Conservation (phyloP, 2,329 filamentous ascomycete species). For the Colletotrichum eleusines region DNA sequence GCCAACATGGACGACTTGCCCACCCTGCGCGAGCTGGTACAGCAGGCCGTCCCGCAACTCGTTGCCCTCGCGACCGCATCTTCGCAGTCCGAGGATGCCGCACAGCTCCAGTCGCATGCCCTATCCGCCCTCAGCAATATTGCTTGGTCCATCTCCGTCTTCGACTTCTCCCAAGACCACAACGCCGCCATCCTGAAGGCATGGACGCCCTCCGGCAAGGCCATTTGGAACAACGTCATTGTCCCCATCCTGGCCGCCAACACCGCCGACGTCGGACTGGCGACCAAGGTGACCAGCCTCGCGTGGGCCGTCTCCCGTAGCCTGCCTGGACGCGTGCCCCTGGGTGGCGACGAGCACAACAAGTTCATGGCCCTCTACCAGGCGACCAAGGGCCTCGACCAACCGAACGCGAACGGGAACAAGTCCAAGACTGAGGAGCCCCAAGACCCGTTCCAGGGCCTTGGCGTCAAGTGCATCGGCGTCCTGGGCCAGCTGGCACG, state of each 20-base stretch:
- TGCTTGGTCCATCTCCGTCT: conserved; percentile 73
- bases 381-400: conserved; percentile 58
- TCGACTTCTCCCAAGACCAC: conserved; percentile 68
- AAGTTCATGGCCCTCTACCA: conserved; percentile 76
- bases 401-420: conserved; percentile 17
- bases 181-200: conserved; percentile 64
- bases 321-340: conserved; percentile 60
- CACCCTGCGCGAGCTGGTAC: conserved; percentile 62
- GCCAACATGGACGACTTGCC: conserved; percentile 64
- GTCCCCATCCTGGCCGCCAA: conserved; percentile 69
- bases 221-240: conserved; percentile 70
- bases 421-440: conserved; percentile 45
- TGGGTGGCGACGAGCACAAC: conserved; percentile 66
- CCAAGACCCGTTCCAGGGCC: conserved; percentile 70
- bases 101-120: conserved; percentile 64
- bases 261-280: conserved; percentile 71
- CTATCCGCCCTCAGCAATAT: conserved; percentile 75
- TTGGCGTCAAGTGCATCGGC: conserved; percentile 75
- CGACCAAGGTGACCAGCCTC: conserved; percentile 72
- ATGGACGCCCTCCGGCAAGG: conserved; percentile 66
- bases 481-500: conserved; percentile 73
- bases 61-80: conserved; percentile 60
- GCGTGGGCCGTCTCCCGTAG: conserved; percentile 74
- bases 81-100: conserved; percentile 55
- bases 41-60: conserved; percentile 61